phyloP scores from a whole-genome alignment of 495 filamentous ascomycete species.

The Jackrogersella multiformis region DNA sequence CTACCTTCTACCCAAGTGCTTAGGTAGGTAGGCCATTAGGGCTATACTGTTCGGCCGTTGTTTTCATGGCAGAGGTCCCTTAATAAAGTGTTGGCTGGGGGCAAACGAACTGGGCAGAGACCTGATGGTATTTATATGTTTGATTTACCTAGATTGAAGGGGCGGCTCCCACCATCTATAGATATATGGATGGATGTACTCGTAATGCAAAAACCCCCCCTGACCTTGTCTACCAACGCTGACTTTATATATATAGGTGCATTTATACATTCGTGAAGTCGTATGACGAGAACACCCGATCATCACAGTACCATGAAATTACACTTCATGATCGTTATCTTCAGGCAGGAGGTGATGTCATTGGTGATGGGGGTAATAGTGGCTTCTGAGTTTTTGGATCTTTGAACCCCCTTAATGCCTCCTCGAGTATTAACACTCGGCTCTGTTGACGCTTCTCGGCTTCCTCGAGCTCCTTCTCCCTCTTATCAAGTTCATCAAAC shows the following conservation, averaged over 20 bases:
- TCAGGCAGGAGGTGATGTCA: conserved; percentile 23
- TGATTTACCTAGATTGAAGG: conserved; percentile 3
- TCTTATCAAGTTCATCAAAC: conserved; percentile 65
- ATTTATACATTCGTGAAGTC: conserved; percentile 13
- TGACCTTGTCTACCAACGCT: not conserved
- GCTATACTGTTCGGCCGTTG: not conserved
- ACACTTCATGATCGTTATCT: not conserved
- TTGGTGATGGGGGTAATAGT: conserved; percentile 46
- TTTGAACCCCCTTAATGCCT: conserved; percentile 69
- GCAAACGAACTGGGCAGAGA: conserved; percentile 6
- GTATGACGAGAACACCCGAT: not conserved
- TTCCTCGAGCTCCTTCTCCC: conserved; percentile 72
- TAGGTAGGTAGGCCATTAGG: no score
- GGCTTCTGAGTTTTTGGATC: conserved; percentile 61
- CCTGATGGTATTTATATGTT: conserved; percentile 19
- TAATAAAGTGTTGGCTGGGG: not conserved
- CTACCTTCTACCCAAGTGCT: no score
- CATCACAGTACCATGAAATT: not conserved
- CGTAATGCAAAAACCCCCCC: not conserved
- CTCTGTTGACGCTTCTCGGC: conserved; percentile 65
- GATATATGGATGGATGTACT: conserved; percentile 13
- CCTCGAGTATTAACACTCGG: conserved; percentile 72
- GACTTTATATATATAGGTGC: not conserved
- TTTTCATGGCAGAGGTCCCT: not conserved
- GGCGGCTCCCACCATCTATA: not conserved